Percentiles rank a stretch among this genome's conserved stretches.
These are phyloP conservation scores for Globisporangium splendens DNA, from an alignment of 352 stramenopile genomes.

Conservation along the genomic window DNA sequence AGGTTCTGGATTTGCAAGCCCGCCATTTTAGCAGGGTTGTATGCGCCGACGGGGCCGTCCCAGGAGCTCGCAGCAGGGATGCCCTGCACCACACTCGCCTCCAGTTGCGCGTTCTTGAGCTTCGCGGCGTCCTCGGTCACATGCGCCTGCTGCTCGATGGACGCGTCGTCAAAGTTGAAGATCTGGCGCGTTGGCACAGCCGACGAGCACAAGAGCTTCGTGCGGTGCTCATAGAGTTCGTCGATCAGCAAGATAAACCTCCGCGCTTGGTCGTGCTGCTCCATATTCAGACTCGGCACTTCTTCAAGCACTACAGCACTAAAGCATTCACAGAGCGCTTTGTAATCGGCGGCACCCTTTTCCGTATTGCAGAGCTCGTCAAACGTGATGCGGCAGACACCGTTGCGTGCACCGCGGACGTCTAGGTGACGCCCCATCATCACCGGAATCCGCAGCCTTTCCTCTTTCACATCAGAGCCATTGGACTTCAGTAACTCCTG, in stretches of 20 bases:
- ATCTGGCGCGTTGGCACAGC: conserved; percentile 37
- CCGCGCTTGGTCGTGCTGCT: conserved; percentile 88
- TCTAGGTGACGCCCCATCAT: conserved; percentile 75
- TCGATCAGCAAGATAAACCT: conserved; percentile 98
- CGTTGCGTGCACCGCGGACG: conserved; percentile 33
- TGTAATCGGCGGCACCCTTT: conserved; percentile 94
- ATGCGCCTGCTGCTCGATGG: conserved; percentile 17
- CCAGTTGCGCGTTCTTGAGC: conserved; percentile 32
- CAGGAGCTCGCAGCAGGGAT: conserved; percentile 65
- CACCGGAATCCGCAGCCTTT: conserved; percentile 55
- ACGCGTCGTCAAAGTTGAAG: conserved; percentile 69
- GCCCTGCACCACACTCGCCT: conserved; percentile 27
- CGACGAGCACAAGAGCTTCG: conserved; percentile 54
- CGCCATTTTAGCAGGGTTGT: conserved; percentile 56
- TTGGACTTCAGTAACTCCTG: conserved; percentile 20
- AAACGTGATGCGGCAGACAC: conserved; percentile 86
- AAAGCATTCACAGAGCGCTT: conserved; percentile 90
- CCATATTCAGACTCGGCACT: conserved; percentile 85
- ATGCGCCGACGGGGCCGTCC: conserved; percentile 51
- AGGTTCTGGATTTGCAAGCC: conserved; percentile 58
- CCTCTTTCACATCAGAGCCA: conserved; percentile 16
- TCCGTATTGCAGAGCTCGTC: conserved; percentile 93
- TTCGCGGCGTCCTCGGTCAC: conserved; percentile 26
- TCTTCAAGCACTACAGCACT: conserved; percentile 87
- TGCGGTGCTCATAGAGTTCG: conserved; percentile 93